These are phyloP conservation scores for Stylonectria norvegica DNA, from an alignment of 2,329 filamentous ascomycete genomes.

Conservation along the genomic window DNA sequence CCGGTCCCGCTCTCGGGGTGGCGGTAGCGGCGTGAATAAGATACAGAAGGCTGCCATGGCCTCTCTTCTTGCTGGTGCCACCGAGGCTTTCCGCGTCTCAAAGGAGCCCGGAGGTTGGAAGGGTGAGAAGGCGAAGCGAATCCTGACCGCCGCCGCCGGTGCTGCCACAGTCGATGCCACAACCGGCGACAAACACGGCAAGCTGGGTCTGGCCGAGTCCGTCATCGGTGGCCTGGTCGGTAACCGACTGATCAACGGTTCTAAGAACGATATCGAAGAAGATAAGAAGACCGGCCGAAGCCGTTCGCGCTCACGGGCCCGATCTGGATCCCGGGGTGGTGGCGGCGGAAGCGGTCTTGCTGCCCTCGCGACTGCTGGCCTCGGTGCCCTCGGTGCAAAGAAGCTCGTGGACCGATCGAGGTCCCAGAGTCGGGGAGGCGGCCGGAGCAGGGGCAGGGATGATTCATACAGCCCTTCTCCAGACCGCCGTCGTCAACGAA, in stretches of 20 bases:
- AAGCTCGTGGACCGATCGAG: slow-evolving; percentile 56
- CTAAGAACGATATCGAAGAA: slow-evolving; percentile 62
- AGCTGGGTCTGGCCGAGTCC: slow-evolving; percentile 79
- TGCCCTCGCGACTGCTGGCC: slow-evolving; percentile 59
- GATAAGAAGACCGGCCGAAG: slow-evolving; percentile 60
- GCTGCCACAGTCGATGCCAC: slow-evolving; percentile 83
- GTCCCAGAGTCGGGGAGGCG: slow-evolving; percentile 49
- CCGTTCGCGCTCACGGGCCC: slow-evolving; percentile 64
- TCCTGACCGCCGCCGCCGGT: slow-evolving; percentile 81
- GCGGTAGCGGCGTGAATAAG: slow-evolving; percentile 52
- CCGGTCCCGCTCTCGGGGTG: slow-evolving; percentile 53
- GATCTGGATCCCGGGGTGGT: slow-evolving; percentile 48
- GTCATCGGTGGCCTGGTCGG: slow-evolving; percentile 85
- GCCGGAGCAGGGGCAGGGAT: slow-evolving; percentile 50
- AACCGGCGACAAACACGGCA: slow-evolving; percentile 71
- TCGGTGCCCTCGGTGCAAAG: slow-evolving; percentile 60
- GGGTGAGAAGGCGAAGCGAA: slow-evolving; percentile 85
- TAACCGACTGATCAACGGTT: slow-evolving; percentile 81
- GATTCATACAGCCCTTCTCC: slow-evolving; percentile 44
- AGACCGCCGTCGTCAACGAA: slow-evolving; percentile 42
- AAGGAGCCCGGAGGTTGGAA: slow-evolving; percentile 88
- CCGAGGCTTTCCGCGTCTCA: slow-evolving; percentile 86
- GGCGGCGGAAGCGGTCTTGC: slow-evolving; percentile 53
- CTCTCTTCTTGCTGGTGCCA: slow-evolving; percentile 82
- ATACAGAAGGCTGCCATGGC: slow-evolving; percentile 87